Evolutionary conservation across 225 moss, liverwort and hornwort species (phyloP), one percentile per base, ranked within the genome.

Genomic region (Straminergon stramineum): DNA sequence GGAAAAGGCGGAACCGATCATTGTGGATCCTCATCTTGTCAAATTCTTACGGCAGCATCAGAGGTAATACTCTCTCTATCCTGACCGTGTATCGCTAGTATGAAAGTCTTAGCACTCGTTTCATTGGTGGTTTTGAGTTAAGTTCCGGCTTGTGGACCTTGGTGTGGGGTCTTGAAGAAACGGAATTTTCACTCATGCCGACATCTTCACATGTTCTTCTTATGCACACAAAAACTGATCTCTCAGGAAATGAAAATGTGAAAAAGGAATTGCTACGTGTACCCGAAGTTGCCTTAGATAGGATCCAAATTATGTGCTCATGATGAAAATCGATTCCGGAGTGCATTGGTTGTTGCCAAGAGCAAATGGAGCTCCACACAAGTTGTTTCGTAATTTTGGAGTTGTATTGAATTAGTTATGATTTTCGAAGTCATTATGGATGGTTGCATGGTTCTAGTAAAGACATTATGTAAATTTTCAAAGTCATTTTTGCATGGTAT

Each of bases 21-120:
- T 95, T 65, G 97, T 99, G 37, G 99, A 99, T 89, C 92, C 95
- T 58, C 91, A 96, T 76, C 95, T 99, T 63, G 94, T 94, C 19
- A 95, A 96, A 91, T 99, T 97, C 85, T 84, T 99, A 66, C 90
- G 99, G 62, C 96, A 96, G 52, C 99, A 99, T 91, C 99, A 99
- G 90, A 93, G 99, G 99, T 99, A 73, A 17, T 16, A n/a, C 39
- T 62, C 68, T 87, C 89, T 57, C 31, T 76, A 45, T 86, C 57
- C 30, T 39, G 45, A 66, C 71, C 13, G 30, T 86, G n/a, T 86
- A 51, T 86, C 6, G 55, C 55, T 56, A 34, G 55, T 67, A 66
- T 56, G 63, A 66, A n/a, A 24, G 13, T 17, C 7, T 43, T 17
- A 8, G 7, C 69, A 18, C n/a, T 37, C 48, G 45, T 57, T 81